Base-by-base conservation (phyloP, 116 monocot species). In the Phalaenopsis hybrid region DNA sequence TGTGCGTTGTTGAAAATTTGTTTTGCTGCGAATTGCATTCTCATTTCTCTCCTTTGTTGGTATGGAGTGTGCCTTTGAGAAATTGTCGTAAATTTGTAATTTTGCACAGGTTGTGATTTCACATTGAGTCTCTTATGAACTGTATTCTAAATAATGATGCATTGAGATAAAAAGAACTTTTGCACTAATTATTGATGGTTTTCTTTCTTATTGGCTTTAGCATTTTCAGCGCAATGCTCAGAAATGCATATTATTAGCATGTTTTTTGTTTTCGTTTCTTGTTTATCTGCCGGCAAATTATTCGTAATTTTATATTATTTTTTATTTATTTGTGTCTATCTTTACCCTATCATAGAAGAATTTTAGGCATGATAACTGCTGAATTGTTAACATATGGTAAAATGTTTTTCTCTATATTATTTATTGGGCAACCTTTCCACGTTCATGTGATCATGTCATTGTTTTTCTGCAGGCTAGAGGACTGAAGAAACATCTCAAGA, bases 401-500 rank as follows among this genome's bases (percentile, higher is more conserved):
- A 0, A 65, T 65, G n/a, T 4, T 8, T 25, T 65, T 23, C 9
- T 15, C 16, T 58, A 48, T 8, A 48, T 58, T 58, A 15, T 18
- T 65, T 8, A 65, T 65, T 25, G 65, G 21, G 9, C 23, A 65
- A 23, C n/a, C n/a, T 65, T 65, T 37, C 72, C 37, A 72, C 5
- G 7, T 65, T 65, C 12, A 8, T 3, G 4, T 55, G 1, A 6
- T 65, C 18, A 59, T 59, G 31, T 31, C 31, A 31, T 25, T 65
- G 13, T 23, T 75, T 15, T 77, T 25, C 31, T 28, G 8, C 61
- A 91, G 92, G 92, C 92, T 15, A 89, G 92, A 63, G 92, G 89
- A 8, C 84, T 92, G 84, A 89, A 92, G 84, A 92, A 92, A 72
- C 92, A 92, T 83, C 63, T 92, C 82, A 92, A 92, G 89, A 89